A percentile compares a stretch with the other conserved stretches of the same genome.
Evolutionary conservation across 2,329 filamentous ascomycete genomes (phyloP).

Genomic region (Didymellaceae sp.): DNA sequence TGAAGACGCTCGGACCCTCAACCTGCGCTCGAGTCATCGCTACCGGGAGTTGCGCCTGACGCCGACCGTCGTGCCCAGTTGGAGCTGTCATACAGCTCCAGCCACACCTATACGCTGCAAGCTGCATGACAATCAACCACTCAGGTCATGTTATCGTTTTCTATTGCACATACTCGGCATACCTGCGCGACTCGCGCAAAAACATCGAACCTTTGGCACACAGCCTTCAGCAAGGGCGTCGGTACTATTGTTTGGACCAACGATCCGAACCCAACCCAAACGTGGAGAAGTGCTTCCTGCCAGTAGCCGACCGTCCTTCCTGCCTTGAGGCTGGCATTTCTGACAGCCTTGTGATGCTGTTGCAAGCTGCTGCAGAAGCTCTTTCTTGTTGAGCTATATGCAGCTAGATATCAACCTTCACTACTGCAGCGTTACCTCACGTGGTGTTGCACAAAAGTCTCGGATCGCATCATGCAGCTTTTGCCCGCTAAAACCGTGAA

Average conservation of each 20-base stretch:
- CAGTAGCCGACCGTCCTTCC: background rate
- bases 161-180: background rate
- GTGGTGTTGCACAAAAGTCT: slow-evolving; percentile 1
- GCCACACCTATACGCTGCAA: background rate
- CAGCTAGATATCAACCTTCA: slow-evolving; percentile 1
- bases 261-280: background rate
- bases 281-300: background rate
- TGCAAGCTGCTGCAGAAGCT: background rate
- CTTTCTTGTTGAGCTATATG: background rate
- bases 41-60: background rate
- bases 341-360: background rate
- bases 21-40: background rate
- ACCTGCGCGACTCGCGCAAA: slow-evolving; percentile 5
- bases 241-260: slow-evolving; percentile 2
- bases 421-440: slow-evolving; percentile 10
- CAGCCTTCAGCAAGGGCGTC: slow-evolving; percentile 4
- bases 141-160: background rate
- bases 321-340: background rate
- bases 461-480: slow-evolving; percentile 2
- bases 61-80: background rate
- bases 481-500: background rate
- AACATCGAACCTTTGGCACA: background rate
- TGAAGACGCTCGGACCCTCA: background rate
- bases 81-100: slow-evolving; percentile 10
- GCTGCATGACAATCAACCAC: background rate